Conservation (phyloP, 306 rosid species). For the Cajanus cajan region DNA sequence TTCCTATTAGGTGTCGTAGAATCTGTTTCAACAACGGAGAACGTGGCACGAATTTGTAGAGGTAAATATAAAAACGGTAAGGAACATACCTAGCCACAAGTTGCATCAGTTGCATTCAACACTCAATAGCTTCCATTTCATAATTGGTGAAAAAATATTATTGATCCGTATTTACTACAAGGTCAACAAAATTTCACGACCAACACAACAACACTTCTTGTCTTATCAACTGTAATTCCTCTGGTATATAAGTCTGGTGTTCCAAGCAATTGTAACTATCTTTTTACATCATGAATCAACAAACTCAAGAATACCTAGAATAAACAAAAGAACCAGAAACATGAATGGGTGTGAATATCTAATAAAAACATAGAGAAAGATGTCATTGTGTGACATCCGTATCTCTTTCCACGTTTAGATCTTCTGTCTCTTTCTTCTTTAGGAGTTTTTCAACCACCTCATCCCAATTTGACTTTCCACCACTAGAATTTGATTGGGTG, state of each 20-base stretch:
- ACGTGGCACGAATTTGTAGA: too few relatives aligned
- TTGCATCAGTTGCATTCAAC: too few relatives aligned
- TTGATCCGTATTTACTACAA: not conserved
- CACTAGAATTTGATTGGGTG: slow-evolving; percentile 32
- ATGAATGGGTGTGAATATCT: not conserved
- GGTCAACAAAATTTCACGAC: not conserved
- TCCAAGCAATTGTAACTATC: not conserved
- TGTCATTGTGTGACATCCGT: slow-evolving; percentile 33
- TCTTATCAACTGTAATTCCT: not conserved
- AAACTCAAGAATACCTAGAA: not conserved
- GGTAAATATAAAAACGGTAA: too few relatives aligned
- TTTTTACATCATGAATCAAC: slow-evolving; percentile 19
- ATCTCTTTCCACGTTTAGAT: slow-evolving; percentile 31
- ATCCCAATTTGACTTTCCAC: slow-evolving; percentile 63
- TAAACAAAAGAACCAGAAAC: not conserved
- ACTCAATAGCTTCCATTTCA: not conserved
- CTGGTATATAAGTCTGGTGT: not conserved
- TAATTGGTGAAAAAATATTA: not conserved
- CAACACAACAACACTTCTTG: not conserved
- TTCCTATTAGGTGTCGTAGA: too few relatives aligned
- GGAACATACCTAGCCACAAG: too few relatives aligned
- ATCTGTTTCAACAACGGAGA: too few relatives aligned
- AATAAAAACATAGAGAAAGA: not conserved
- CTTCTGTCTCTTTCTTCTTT: slow-evolving; percentile 41
- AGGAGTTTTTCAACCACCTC: slow-evolving; percentile 65